Conservation (phyloP, 345 rosid species). For the Bruguiera parviflora region DNA sequence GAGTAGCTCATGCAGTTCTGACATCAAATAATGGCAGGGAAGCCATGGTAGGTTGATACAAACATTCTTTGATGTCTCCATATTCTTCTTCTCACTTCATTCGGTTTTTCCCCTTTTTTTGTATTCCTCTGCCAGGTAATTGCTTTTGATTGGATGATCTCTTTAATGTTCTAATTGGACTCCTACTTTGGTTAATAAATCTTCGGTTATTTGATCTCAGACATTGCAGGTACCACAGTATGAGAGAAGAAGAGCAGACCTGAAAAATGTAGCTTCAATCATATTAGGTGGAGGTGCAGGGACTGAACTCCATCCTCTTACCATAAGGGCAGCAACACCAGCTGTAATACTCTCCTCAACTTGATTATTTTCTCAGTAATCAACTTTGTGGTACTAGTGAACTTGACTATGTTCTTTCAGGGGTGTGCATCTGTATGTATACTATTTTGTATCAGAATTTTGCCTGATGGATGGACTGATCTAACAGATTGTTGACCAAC, state of each 20-base stretch:
- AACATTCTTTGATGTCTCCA: conserved; percentile 2
- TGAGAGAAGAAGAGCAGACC: conserved; percentile 61
- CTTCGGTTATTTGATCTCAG: conserved; percentile 24
- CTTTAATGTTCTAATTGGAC: not conserved
- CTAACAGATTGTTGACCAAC: not conserved
- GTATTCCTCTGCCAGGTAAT: too few species aligned
- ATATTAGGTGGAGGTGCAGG: conserved; percentile 96
- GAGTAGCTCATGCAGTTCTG: conserved; percentile 56
- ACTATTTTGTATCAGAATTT: too few species aligned
- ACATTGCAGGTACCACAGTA: conserved; percentile 42
- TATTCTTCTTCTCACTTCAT: not conserved
- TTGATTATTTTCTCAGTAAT: not conserved
- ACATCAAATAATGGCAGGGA: conserved; percentile 61
- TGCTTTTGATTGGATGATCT: not conserved
- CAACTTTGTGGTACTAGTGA: not conserved
- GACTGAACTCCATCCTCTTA: conserved; percentile 86
- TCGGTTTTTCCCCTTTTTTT: not conserved
- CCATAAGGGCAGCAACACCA: conserved; percentile 85
- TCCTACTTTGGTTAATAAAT: not conserved
- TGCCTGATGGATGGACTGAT: not conserved
- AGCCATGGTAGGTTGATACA: conserved; percentile 44
- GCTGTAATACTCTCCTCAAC: conserved; percentile 46
- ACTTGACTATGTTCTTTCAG: too few species aligned
- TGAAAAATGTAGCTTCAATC: conserved; percentile 80
- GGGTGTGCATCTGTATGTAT: too few species aligned